A percentile compares a stretch with the other conserved stretches of the same genome.
Evolutionary conservation across 352 stramenopile genomes (phyloP).

Genomic region (Phytophthora cryptogea): DNA sequence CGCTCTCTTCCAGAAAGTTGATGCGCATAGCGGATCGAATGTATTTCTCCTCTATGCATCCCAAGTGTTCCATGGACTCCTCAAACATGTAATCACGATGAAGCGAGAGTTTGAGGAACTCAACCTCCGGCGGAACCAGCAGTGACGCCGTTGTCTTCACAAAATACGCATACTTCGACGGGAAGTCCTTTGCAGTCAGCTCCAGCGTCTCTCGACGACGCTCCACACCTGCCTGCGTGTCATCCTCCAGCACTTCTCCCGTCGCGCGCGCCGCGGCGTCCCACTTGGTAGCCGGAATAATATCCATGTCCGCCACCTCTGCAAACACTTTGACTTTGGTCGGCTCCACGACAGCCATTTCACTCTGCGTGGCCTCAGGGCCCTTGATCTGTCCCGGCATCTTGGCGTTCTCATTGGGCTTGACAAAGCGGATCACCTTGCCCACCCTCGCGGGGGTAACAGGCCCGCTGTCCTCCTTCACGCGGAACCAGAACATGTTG

Average conservation of each 20-base stretch:
- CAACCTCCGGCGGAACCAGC: slow-evolving; percentile 44
- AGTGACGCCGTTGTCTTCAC: slow-evolving; percentile 41
- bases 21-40: slow-evolving; percentile 72
- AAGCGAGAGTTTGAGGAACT: slow-evolving; percentile 55
- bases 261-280: slow-evolving; percentile 41
- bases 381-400: slow-evolving; percentile 34
- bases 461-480: slow-evolving; percentile 16
- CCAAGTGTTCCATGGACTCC: slow-evolving; percentile 67
- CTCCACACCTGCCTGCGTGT: slow-evolving; percentile 33
- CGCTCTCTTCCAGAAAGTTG: slow-evolving; percentile 81
- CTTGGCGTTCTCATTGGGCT: slow-evolving; percentile 30
- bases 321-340: slow-evolving; percentile 38
- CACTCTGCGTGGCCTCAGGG: slow-evolving; percentile 27
- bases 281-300: slow-evolving; percentile 39
- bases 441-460: slow-evolving; percentile 28
- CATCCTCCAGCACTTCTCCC: slow-evolving; percentile 35
- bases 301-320: slow-evolving; percentile 40
- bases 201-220: slow-evolving; percentile 36
- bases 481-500: slow-evolving; percentile 60
- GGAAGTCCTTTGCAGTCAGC: slow-evolving; percentile 44
- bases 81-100: slow-evolving; percentile 61
- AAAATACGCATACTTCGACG: slow-evolving; percentile 57
- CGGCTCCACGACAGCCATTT: slow-evolving; percentile 36
- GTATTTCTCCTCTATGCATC: slow-evolving; percentile 55
- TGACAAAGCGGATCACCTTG: slow-evolving; percentile 38